These are phyloP conservation scores for Hymenoscyphus infarciens DNA, from an alignment of 2,329 filamentous ascomycete genomes.

Conservation along the genomic window DNA sequence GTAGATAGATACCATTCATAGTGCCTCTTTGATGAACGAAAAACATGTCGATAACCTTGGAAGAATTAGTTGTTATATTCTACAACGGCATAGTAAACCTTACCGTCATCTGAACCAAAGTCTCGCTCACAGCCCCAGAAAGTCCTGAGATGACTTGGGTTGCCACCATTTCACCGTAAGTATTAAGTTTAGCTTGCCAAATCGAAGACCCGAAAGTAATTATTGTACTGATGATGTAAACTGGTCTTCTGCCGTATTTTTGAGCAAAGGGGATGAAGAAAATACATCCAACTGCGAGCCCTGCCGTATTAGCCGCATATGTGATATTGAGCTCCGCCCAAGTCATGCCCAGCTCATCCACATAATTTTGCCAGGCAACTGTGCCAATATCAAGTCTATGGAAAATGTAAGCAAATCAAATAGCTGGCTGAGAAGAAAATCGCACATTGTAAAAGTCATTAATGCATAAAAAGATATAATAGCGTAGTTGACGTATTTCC, in stretches of 20 bases:
- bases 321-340: slow-evolving; percentile 42
- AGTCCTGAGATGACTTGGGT: slow-evolving; percentile 44
- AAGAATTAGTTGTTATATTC: not conserved
- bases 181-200: slow-evolving; percentile 44
- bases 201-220: slow-evolving; percentile 38
- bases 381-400: slow-evolving; percentile 10
- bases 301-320: slow-evolving; percentile 43
- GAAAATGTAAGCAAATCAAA: slow-evolving; percentile 12
- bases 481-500: slow-evolving; percentile 42
- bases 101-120: slow-evolving; percentile 43
- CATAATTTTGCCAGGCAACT: slow-evolving; percentile 14
- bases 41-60: slow-evolving; percentile 43
- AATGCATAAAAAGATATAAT: slow-evolving; percentile 42
- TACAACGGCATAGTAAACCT: not conserved
- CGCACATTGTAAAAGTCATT: slow-evolving; percentile 37
- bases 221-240: slow-evolving; percentile 43
- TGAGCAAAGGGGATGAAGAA: slow-evolving; percentile 44
- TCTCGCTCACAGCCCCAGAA: slow-evolving; percentile 42
- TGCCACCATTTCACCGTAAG: slow-evolving; percentile 41
- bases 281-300: slow-evolving; percentile 41
- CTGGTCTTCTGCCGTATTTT: slow-evolving; percentile 44
- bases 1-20: slow-evolving; percentile 47
- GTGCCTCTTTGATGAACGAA: slow-evolving; percentile 46
- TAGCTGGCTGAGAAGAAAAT: not conserved
- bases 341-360: slow-evolving; percentile 41